Base-by-base conservation (phyloP, 1,139 yeast species). In the Candida labiduridarum region DNA sequence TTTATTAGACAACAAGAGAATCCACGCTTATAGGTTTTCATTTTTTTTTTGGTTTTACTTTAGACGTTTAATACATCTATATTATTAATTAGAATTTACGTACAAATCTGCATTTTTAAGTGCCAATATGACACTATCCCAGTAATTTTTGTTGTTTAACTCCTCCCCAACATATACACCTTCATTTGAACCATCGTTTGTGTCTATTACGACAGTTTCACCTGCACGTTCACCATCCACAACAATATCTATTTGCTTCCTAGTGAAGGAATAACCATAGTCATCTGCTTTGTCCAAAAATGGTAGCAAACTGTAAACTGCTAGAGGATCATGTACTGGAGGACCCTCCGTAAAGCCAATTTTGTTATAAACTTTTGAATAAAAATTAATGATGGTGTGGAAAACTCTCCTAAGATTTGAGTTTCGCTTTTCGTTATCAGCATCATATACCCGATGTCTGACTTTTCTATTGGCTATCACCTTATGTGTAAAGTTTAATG, bases 261-360 rank as follows among this genome's bases (percentile, higher is more conserved):
- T 64, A n/a, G 65, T 50, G 49, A 65, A 69, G 47, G 67, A 69
- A 49, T 66, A 65, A n/a, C 65, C 64, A 52, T 69, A 75, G n/a
- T 59, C 52, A 58, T 67, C 58, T 1, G 61, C 62, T 12, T 69
- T 66, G 39, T 71, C 69, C 30, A 78, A 59, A 36, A 69, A 47
- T 3, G 85, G 82, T 42, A 87, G 64, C 25, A 87, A 62, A 0
- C 82, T 81, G 47, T 79, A 83, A 2, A 88, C 72, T 0, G 96
- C 89, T 43, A 88, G 68, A 0, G 96, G 95, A 62, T 89, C 96
- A 65, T 90, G 96, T 1, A 89, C 76, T 1, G 95, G 92, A 1
- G 96, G 94, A 0, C 96, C 95, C 2, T 65, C 58, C 3, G 53
- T 59, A 56, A 79, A 76, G 2, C 78, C 80, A 58, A 74, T 77